Base-by-base conservation (phyloP, 139 green algal genomes). In the Zygnema circumcarinatum region DNA sequence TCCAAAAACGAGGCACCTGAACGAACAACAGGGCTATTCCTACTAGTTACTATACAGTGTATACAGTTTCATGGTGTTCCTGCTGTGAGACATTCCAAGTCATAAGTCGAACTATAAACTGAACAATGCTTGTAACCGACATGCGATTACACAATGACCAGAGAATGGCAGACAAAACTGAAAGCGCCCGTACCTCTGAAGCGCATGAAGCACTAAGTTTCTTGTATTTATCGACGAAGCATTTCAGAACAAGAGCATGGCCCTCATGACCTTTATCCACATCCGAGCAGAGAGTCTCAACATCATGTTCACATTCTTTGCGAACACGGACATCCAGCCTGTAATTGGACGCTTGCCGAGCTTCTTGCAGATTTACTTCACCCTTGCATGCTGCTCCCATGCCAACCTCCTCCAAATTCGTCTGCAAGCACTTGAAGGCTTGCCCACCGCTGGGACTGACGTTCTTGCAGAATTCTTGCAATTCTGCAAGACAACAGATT, bases 371-470 rank as follows among this genome's bases (percentile, higher is more conserved):
- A 68, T 88, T 88, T 11, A 88, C 83, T 62, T 88, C 83, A n/a
- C 73, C 83, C 83, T 88, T 88, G 73, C 83, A 88, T 29, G 83
- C 83, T 0, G 73, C 83, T 40, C 83, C 42, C 72, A 88, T 84
- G 38, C 38, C 83, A 32, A 88, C 69, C 73, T 40, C 72, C 73
- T 83, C 33, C 39, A 88, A 35, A 62, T 88, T 39, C 41, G 42
- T n/a, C 73, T 88, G 83, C 72, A 88, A 76, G 76, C 83, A 88
- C 73, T 83, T 84, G 73, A 88, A 88, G 36, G 83, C 68, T 62
- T 84, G 38, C 11, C 83, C 73, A n/a, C 81, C 73, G 3, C 36
- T n/a, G 16, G 83, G 69, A n/a, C 36, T 29, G 36, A 72, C 69
- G 22, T 88, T 38, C 29, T 36, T 33, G 39, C 83, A 88, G 62